Percentiles rank a stretch among this genome's conserved stretches.
phyloP scores from a whole-genome alignment of 73 alveolate genomes.

The Breviolum minutum region DNA sequence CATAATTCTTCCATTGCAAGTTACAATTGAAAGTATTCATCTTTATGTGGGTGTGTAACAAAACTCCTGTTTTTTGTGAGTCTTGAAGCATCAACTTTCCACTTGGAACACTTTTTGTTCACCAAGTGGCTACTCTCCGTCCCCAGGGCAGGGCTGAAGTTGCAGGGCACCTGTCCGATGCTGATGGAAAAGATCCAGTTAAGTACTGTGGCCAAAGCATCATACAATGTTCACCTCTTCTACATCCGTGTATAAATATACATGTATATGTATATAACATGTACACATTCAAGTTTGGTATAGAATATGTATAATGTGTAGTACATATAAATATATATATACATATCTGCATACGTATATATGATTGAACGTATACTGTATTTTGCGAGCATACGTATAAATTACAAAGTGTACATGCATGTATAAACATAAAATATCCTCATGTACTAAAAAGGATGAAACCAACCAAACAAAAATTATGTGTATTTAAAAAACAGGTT shows the following conservation, averaged over 20 bases:
- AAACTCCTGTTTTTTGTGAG: not conserved
- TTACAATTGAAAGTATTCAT: not conserved
- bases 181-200: too few species aligned
- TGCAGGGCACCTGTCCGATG: conserved; percentile 63
- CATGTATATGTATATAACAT: not conserved
- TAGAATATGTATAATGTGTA: too few species aligned
- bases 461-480: too few species aligned
- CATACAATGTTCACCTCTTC: not conserved
- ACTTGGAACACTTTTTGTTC: not conserved
- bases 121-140: conserved; percentile 60
- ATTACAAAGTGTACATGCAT: too few species aligned
- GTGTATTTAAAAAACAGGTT: too few species aligned
- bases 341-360: too few species aligned
- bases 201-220: too few species aligned
- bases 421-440: too few species aligned
- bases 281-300: not conserved
- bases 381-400: too few species aligned
- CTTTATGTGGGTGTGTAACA: not conserved
- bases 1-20: not conserved
- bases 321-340: too few species aligned
- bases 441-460: too few species aligned
- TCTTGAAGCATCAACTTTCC: not conserved
- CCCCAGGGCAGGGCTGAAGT: conserved; percentile 71
- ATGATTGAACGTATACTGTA: too few species aligned
- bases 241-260: not conserved